These are phyloP conservation scores for Helianthus annuus DNA, from an alignment of 129 eudicot genomes.

Conservation along the genomic window HanXRQr2.0-SUNRISE NC_035449.2:38140037-38140536, in stretches of 20 bases:
- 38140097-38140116: not conserved
- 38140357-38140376: conserved; percentile 47
- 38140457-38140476: not conserved
- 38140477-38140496: not conserved
- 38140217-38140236: conserved; percentile 42
- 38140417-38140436: conserved; percentile 82
- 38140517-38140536: not conserved
- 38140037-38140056: not conserved
- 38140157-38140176: conserved; percentile 77
- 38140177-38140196: conserved; percentile 88
- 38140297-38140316: conserved; percentile 68
- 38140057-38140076: not conserved
- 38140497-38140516: not conserved
- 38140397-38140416: conserved; percentile 72
- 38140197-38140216: conserved; percentile 64
- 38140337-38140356: conserved; percentile 48
- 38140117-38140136: not conserved
- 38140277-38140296: conserved; percentile 68
- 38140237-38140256: conserved; percentile 51
- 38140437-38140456: not conserved
- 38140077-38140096: not conserved
- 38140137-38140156: conserved; percentile 59
- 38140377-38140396: conserved; percentile 67
- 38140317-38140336: conserved; percentile 56
- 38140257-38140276: conserved; percentile 64